Conservation (phyloP, 352 stramenopile genomes). For the Aphanomyces invadans region DNA sequence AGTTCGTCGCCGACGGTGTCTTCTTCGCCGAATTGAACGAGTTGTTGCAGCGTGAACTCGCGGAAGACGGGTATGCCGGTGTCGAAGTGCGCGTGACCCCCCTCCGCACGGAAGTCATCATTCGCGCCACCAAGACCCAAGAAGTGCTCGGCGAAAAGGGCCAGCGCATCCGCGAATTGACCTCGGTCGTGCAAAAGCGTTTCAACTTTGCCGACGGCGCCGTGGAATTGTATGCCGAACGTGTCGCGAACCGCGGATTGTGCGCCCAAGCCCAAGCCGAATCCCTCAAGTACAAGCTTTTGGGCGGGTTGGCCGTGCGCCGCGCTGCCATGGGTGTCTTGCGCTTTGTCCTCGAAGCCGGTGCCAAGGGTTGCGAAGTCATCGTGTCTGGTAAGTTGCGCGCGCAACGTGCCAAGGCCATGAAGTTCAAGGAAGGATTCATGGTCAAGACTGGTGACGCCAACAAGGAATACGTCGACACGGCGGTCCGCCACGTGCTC, state of each 20-base stretch:
- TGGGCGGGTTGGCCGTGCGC: conserved; percentile 96
- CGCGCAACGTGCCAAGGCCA: conserved; percentile 98
- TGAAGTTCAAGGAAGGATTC: conserved; percentile 99
- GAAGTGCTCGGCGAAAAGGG: conserved; percentile 99
- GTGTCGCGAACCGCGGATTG: conserved; percentile 96
- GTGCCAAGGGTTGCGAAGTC: conserved; percentile 98
- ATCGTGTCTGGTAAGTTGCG: conserved; percentile 99
- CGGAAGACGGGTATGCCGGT: conserved; percentile 97
- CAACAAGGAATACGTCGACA: conserved; percentile 97
- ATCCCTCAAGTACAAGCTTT: conserved; percentile 99
- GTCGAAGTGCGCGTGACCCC: conserved; percentile 98
- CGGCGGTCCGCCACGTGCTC: conserved; percentile 96
- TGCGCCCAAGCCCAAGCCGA: conserved; percentile 98
- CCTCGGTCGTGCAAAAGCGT: conserved; percentile 98
- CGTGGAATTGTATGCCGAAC: conserved; percentile 98
- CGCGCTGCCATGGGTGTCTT: conserved; percentile 99
- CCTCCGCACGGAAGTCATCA: conserved; percentile 99
- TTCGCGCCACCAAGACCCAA: conserved; percentile 97
- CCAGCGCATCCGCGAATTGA: conserved; percentile 98
- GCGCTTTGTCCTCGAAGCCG: conserved; percentile 99
- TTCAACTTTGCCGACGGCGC: conserved; percentile 93
- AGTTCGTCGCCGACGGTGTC: conserved; percentile 99
- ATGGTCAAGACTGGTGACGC: conserved; percentile 99
- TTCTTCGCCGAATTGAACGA: conserved; percentile 99
- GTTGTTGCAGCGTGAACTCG: conserved; percentile 96